These are phyloP conservation scores for Bretziella fagacearum DNA, from an alignment of 2,329 filamentous ascomycete species.

Conservation along the genomic window DNA sequence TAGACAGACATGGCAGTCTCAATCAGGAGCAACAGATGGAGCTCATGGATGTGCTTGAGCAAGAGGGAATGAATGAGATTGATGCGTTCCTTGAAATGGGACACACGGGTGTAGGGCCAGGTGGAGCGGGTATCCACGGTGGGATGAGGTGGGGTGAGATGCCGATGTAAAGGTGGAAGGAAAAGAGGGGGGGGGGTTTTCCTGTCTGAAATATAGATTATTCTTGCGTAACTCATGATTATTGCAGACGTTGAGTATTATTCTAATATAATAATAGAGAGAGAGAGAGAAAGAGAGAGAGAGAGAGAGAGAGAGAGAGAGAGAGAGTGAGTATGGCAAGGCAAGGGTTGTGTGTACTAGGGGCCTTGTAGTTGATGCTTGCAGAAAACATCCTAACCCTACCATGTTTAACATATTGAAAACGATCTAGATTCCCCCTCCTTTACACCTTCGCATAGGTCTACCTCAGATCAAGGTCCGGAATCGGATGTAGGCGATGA, in stretches of 20 bases:
- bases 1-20: constrained; percentile 47
- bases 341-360: too few relatives aligned
- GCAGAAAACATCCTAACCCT: too few relatives aligned
- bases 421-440: too few relatives aligned
- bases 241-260: not conserved
- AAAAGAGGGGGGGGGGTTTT: not conserved
- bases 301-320: not conserved
- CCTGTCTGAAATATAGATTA: not conserved
- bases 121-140: constrained; percentile 12
- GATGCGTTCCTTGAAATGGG: constrained; percentile 37
- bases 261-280: too few relatives aligned
- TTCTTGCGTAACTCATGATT: too few relatives aligned
- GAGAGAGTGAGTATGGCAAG: too few relatives aligned
- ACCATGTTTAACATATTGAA: too few relatives aligned
- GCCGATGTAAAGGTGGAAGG: constrained; percentile 3
- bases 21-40: constrained; percentile 70
- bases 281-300: not conserved
- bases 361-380: too few relatives aligned
- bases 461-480: too few relatives aligned
- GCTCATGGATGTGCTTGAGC: constrained; percentile 66
- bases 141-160: constrained; percentile 11
- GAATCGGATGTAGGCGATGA: too few relatives aligned
- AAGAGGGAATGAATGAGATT: constrained; percentile 45
- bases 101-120: constrained; percentile 16
- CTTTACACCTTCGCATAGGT: too few relatives aligned